Conservation (phyloP, 2,329 filamentous ascomycete genomes). For the Botrytis sinoallii region DNA sequence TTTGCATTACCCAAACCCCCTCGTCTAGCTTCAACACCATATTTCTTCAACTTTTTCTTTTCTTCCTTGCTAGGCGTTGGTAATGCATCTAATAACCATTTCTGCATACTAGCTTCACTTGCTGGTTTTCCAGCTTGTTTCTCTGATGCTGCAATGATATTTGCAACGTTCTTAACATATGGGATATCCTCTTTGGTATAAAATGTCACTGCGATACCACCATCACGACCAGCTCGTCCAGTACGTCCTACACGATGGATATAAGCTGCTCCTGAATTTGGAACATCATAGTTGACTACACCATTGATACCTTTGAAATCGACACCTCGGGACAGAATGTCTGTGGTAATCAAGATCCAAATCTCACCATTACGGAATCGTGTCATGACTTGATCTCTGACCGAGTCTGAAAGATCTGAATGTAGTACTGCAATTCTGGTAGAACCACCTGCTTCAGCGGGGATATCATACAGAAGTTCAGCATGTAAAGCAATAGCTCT, state of each 20-base stretch:
- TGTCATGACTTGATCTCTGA: constrained; percentile 78
- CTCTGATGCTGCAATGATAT: constrained; percentile 83
- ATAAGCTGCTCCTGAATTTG: constrained; percentile 83
- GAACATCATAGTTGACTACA: constrained; percentile 96
- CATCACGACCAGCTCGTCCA: constrained; percentile 80
- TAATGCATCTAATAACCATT: constrained; percentile 85
- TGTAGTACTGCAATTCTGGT: constrained; percentile 86
- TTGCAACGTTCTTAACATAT: constrained; percentile 85
- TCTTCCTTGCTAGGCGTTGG: constrained; percentile 81
- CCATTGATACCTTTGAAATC: constrained; percentile 95
- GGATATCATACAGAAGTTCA: constrained; percentile 93
- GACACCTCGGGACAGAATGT: constrained; percentile 85
- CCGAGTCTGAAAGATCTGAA: constrained; percentile 74
- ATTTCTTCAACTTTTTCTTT: constrained; percentile 75
- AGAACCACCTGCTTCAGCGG: constrained; percentile 78
- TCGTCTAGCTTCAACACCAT: constrained; percentile 73
- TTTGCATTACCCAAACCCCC: constrained; percentile 40
- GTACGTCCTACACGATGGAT: constrained; percentile 92
- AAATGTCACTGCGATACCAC: constrained; percentile 86
- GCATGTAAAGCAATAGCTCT: constrained; percentile 82
- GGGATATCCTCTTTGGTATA: constrained; percentile 95
- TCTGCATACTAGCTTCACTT: constrained; percentile 59
- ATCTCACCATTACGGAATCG: constrained; percentile 88
- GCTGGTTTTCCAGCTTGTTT: constrained; percentile 58
- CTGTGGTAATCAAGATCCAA: constrained; percentile 95